These are phyloP conservation scores for Camelina neglecta DNA, from an alignment of 345 rosid species.

Conservation along the genomic window DNA sequence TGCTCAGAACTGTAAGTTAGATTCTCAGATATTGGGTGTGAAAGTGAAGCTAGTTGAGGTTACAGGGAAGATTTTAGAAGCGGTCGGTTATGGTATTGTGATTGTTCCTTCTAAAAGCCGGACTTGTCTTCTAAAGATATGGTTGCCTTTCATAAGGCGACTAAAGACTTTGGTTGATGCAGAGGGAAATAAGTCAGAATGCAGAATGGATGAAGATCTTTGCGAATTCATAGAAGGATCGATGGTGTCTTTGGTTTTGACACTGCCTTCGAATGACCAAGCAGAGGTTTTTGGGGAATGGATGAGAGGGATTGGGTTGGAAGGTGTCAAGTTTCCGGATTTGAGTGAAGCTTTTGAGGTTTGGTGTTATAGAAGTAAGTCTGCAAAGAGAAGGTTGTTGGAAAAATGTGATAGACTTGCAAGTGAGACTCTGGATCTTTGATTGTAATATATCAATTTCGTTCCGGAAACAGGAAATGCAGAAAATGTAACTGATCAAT, in stretches of 20 bases:
- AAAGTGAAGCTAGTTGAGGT: constrained; percentile 75
- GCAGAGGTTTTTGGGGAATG: constrained; percentile 87
- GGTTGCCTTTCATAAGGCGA: constrained; percentile 89
- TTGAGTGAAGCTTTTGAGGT: constrained; percentile 94
- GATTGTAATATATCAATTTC: not conserved
- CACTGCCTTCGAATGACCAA: constrained; percentile 86
- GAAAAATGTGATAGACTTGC: constrained; percentile 57
- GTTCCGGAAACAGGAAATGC: not conserved
- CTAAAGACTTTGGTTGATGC: constrained; percentile 73
- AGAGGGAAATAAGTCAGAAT: constrained; percentile 50
- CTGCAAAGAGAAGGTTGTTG: constrained; percentile 87
- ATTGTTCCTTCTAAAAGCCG: constrained; percentile 65
- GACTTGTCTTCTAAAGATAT: constrained; percentile 60
- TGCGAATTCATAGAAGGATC: constrained; percentile 85
- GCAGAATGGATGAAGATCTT: constrained; percentile 83
- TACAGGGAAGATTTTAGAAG: constrained; percentile 84
- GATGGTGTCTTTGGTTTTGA: constrained; percentile 67
- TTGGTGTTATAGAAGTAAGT: constrained; percentile 94
- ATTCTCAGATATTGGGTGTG: constrained; percentile 65
- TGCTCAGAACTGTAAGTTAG: constrained; percentile 63
- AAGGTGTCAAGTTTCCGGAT: constrained; percentile 76
- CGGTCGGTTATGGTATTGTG: constrained; percentile 88
- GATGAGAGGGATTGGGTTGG: constrained; percentile 57
- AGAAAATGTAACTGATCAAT: constrained; percentile 9
- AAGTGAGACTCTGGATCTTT: constrained; percentile 15